Evolutionary conservation across 129 eudicot genomes (phyloP), one percentile per base, ranked within the genome.

Genomic region (Glebionis coronaria): DNA sequence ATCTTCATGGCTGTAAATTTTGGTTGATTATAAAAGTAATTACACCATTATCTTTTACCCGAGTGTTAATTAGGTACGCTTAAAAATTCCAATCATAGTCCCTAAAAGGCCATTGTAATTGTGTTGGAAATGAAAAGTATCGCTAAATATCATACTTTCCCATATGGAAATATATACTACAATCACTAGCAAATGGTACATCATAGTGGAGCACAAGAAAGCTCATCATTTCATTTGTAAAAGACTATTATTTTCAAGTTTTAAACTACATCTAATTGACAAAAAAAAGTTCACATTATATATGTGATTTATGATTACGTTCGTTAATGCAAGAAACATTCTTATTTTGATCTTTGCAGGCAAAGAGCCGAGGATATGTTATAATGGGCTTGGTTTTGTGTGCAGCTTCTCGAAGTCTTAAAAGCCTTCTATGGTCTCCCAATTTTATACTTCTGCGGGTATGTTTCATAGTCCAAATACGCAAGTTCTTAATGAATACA

Each of bases 321-420:
- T 35, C 2, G 42, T 35, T 35, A 35, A 35, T 35, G 42, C 42
- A 35, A 35, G 10, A 35, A 9, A 35, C 15, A 10, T 50, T 16
- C 21, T 68, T 31, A 56, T 59, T 11, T 83, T 56, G 40, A 25
- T 53, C n/a, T 59, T 7, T 72, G 77, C 81, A 93, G 98, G 92
- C 50, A 97, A 93, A 80, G 98, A 93, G 69, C 44, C 88, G 62
- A 73, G 90, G 61, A 93, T 93, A 86, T 93, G 97, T 75, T 93
- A 86, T 74, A 88, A 88, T 50, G 98, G n/a, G n/a, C n/a, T n/a
- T n/a, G n/a, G n/a, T n/a, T n/a, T n/a, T n/a, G n/a, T n/a, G n/a
- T n/a, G n/a, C n/a, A n/a, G 25, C 25, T 23, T 23, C 25, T 23
- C 25, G 25, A 23, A 23, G 1, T 23, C 1, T 23, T 23, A 23